Base-by-base conservation (phyloP, 2,329 filamentous ascomycete species). In the Exophiala viscosa region DNA sequence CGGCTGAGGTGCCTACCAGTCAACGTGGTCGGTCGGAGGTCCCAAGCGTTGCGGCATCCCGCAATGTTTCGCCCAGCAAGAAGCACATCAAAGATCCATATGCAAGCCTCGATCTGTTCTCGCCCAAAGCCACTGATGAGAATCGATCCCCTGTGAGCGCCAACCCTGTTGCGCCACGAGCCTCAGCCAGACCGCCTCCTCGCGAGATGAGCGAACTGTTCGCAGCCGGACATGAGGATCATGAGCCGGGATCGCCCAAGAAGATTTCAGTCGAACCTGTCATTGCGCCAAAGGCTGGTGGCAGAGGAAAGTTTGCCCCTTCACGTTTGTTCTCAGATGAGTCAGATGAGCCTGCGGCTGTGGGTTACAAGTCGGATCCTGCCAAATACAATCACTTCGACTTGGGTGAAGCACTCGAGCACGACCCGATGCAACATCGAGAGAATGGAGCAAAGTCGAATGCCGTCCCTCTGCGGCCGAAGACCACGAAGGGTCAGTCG, bases 361-460 rank as follows among this genome's bases (percentile, higher is more conserved):
- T 64, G 40, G 66, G 64, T 32, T 72, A 73, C 60, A 82, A 86
- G 64, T 85, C 87, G 5, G 82, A 93, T 68, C 81, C 88, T 2
- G 83, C 83, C 66, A 95, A 90, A 70, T 96, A 84, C 73, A 77
- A 86, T 53, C 92, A 97, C 71, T 95, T 95, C 66, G 85, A 90
- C 54, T 87, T 95, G 66, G 83, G 79, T 52, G 84, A 67, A 73
- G 51, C 61, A 57, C 34, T 57, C 23, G 52, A 62, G 52, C 35
- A 59, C 55, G 47, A 67, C 59, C 52, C 58, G 54, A 52, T 63
- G 47, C 61, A 63, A 45, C 42, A 61, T 42, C 54, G 45, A 5
- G 52, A 52, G 50, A 53, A 17, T 48, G 62, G 57, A 57, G 64
- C 59, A 11, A 63, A 67, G 38, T 62, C 65, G n/a, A 57, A 45